Evolutionary conservation across 2,329 filamentous ascomycete genomes (phyloP).

Genomic region (Fusarium sp.): DNA sequence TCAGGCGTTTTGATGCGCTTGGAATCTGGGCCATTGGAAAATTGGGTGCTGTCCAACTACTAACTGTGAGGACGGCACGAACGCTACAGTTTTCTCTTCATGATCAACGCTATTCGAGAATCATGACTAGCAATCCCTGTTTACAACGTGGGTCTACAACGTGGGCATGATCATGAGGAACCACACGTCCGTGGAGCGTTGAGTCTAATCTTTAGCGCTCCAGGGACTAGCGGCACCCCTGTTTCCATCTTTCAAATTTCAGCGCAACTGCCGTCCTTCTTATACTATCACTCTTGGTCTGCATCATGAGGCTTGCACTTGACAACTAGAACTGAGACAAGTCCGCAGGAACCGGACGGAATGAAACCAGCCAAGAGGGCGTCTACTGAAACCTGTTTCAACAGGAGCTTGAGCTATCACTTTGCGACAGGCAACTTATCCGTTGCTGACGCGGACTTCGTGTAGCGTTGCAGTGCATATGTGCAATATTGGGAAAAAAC

Average conservation of each 20-base stretch:
- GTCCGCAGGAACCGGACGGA: conserved; percentile 13
- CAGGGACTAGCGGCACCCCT: not conserved
- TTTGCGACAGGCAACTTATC: conserved; percentile 1
- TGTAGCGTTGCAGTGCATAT: conserved; percentile 25
- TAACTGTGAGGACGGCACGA: not conserved
- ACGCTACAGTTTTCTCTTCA: not conserved
- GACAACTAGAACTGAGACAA: conserved; percentile 6
- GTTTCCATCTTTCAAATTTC: not conserved
- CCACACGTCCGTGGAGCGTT: too few relatives aligned
- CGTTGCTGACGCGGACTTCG: conserved; percentile 27
- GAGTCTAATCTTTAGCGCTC: not conserved
- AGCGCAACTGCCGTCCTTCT: not conserved
- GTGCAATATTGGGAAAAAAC: not conserved
- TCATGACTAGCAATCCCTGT: too few relatives aligned
- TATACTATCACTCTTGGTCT: not conserved
- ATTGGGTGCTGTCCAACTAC: too few relatives aligned
- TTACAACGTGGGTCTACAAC: too few relatives aligned
- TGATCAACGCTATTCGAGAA: too few relatives aligned
- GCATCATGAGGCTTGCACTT: not conserved
- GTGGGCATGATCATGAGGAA: too few relatives aligned
- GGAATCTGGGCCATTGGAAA: not conserved
- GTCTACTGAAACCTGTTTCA: not conserved
- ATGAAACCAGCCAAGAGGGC: not conserved
- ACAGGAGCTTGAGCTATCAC: not conserved
- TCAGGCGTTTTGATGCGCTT: too few relatives aligned